Conservation (phyloP, 2,329 filamentous ascomycete genomes). For the Lachnellula hyalina region DNA sequence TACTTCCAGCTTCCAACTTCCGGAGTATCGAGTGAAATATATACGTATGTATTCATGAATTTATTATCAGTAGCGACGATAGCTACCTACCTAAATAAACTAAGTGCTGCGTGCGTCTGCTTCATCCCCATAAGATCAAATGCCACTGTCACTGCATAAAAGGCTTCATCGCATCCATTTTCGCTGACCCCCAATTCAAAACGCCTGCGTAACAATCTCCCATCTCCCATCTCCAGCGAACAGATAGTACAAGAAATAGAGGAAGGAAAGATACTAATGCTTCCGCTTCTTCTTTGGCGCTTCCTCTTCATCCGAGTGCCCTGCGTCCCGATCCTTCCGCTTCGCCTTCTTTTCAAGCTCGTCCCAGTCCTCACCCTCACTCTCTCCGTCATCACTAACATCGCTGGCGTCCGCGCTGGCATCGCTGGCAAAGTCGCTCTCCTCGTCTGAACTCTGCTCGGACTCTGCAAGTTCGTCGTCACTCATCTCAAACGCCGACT, state of each 20-base stretch:
- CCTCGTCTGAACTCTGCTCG: slow-evolving; percentile 80
- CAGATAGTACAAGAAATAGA: background rate
- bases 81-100: background rate
- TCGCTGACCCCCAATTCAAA: no score
- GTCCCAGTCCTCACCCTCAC: slow-evolving; percentile 88
- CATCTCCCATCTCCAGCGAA: background rate
- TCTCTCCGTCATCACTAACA: slow-evolving; percentile 64
- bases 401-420: slow-evolving; percentile 76
- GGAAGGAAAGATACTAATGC: slow-evolving; percentile 31
- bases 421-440: slow-evolving; percentile 90
- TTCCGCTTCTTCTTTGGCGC: slow-evolving; percentile 66
- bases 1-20: background rate
- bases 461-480: slow-evolving; percentile 70
- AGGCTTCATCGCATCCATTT: no score
- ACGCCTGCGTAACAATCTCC: background rate
- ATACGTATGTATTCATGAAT: background rate
- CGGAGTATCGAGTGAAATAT: background rate
- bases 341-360: slow-evolving; percentile 87
- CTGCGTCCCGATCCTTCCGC: slow-evolving; percentile 68
- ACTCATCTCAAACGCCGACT: slow-evolving; percentile 86
- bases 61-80: background rate
- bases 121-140: no score
- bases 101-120: background rate
- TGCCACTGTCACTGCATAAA: no score
- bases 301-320: slow-evolving; percentile 65